Evolutionary conservation across 129 eudicot species (phyloP).

Genomic region (Rutidosis leptorrhynchoides): DNA sequence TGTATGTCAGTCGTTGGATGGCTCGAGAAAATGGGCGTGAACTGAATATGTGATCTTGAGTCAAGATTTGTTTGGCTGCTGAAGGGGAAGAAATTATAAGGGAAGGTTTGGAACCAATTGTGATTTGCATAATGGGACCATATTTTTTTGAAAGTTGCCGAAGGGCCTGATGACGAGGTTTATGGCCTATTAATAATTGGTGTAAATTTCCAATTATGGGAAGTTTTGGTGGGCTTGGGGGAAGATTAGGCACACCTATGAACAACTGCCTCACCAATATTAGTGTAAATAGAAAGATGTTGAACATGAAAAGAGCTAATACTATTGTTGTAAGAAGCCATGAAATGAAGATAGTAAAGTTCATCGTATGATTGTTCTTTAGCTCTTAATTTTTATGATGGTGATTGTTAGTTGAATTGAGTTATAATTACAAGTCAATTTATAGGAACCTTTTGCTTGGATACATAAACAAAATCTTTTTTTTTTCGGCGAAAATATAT

Average conservation of each 20-base stretch:
- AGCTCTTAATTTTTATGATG: neutral
- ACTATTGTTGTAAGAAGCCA: constrained; percentile 4
- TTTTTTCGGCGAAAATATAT: no score
- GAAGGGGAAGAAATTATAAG: constrained; percentile 22
- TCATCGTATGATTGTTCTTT: neutral
- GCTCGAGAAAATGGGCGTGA: neutral
- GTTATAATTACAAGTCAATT: neutral
- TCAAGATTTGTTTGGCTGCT: constrained; percentile 21
- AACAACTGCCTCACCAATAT: neutral
- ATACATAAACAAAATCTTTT: no score
- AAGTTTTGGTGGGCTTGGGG: constrained; percentile 33
- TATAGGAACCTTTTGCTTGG: neutral
- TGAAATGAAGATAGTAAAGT: neutral
- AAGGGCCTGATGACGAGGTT: constrained; percentile 20
- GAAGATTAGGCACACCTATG: constrained; percentile 1
- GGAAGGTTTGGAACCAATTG: constrained; percentile 18
- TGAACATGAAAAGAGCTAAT: neutral
- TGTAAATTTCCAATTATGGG: constrained; percentile 36
- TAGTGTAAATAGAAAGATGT: neutral
- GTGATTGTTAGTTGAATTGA: neutral
- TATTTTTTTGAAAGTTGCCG: constrained; percentile 25
- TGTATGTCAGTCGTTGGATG: constrained; percentile 11
- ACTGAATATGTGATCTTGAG: constrained; percentile 28
- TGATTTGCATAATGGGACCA: constrained; percentile 27
- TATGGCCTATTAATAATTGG: neutral